These are phyloP conservation scores for Pyricularia sp. DNA, from an alignment of 2,329 filamentous ascomycete species.

Conservation along the genomic window DNA sequence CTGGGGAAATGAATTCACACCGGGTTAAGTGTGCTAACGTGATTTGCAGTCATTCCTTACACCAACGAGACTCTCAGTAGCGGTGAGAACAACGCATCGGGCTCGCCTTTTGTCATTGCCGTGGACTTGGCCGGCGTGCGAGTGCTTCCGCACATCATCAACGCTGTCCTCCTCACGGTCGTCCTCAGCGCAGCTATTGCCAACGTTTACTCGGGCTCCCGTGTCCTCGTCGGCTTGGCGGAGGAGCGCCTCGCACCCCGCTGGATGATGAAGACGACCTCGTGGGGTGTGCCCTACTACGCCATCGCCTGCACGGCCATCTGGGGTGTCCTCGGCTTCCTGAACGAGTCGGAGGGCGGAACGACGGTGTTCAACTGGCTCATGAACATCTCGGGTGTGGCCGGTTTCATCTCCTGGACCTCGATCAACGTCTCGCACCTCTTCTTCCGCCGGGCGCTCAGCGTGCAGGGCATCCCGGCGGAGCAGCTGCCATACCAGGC, in stretches of 20 bases:
- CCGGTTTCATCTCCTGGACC: slow-evolving; percentile 58
- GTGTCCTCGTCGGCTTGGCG: slow-evolving; percentile 54
- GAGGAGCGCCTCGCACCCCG: slow-evolving; percentile 49
- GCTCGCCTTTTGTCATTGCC: slow-evolving; percentile 52
- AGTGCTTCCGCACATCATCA: slow-evolving; percentile 57
- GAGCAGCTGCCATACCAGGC: slow-evolving; percentile 46
- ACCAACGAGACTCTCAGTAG: slow-evolving; percentile 40
- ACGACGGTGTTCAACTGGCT: slow-evolving; percentile 58
- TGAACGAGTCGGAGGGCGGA: slow-evolving; percentile 48
- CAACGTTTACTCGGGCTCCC: slow-evolving; percentile 60
- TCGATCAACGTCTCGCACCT: slow-evolving; percentile 53
- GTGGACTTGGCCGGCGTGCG: slow-evolving; percentile 48
- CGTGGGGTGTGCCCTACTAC: slow-evolving; percentile 47
- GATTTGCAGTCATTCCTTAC: slow-evolving; percentile 37
- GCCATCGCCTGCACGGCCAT: slow-evolving; percentile 43
- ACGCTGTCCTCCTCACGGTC: slow-evolving; percentile 63
- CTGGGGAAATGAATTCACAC: neutral
- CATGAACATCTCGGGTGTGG: slow-evolving; percentile 55
- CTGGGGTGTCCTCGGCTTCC: slow-evolving; percentile 52
- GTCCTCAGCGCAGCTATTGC: slow-evolving; percentile 69
- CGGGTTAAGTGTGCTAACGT: neutral
- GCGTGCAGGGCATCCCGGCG: slow-evolving; percentile 42
- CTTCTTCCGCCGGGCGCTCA: slow-evolving; percentile 49
- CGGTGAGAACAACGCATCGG: slow-evolving; percentile 37
- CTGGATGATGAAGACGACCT: slow-evolving; percentile 46